Evolutionary conservation across 1,139 yeast genomes (phyloP).

Genomic region (Taphrina pruni): DNA sequence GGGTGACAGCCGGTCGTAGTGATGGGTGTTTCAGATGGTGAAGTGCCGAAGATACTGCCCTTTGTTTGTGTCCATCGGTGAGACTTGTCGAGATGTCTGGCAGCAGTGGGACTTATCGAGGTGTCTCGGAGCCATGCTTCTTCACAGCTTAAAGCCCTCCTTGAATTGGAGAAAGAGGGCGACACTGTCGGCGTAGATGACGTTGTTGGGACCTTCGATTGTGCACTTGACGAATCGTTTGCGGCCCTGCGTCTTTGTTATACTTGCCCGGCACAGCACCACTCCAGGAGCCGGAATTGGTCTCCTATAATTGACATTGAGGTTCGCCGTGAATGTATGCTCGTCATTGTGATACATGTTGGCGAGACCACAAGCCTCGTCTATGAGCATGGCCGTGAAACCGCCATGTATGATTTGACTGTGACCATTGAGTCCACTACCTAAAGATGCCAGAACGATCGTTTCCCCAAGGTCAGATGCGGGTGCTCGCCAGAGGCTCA

Average conservation of each 20-base stretch:
- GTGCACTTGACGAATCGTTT: constrained; percentile 30
- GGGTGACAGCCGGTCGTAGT: not conserved
- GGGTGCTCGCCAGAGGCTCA: constrained; percentile 9
- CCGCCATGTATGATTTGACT: constrained; percentile 31
- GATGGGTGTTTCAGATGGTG: not conserved
- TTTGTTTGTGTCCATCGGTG: no score
- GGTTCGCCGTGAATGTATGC: constrained; percentile 33
- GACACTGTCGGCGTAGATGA: constrained; percentile 20
- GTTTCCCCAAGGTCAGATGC: constrained; percentile 26
- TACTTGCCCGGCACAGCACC: constrained; percentile 24
- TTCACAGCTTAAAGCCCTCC: constrained; percentile 17
- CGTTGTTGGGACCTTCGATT: constrained; percentile 28
- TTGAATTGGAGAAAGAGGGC: constrained; percentile 24
- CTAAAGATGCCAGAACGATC: constrained; percentile 30
- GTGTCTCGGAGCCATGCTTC: constrained; percentile 2
- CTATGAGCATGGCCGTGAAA: constrained; percentile 31
- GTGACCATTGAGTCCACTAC: constrained; percentile 35
- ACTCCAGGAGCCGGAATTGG: constrained; percentile 34
- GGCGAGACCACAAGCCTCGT: constrained; percentile 27
- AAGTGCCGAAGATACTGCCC: no score
- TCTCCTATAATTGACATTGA: constrained; percentile 27
- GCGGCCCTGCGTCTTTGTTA: constrained; percentile 23
- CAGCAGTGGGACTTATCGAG: not conserved
- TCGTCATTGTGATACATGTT: constrained; percentile 3
- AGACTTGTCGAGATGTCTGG: not conserved